Percentiles rank a stretch among this genome's conserved stretches.
phyloP scores from a whole-genome alignment of 768 basidiomycete species.

The Coprinopsis marcescibilis region DNA sequence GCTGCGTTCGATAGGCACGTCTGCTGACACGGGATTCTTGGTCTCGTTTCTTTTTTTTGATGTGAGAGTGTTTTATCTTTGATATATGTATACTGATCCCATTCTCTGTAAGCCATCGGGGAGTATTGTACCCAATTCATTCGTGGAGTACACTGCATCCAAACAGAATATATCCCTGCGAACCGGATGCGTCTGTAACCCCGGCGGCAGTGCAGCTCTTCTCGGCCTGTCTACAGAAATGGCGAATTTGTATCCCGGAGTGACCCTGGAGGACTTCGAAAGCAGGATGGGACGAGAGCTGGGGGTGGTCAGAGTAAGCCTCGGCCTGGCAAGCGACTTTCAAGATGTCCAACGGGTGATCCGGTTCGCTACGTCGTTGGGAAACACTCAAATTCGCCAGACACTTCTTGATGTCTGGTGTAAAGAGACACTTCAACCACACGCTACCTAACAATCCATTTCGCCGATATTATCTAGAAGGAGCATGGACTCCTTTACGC shows the following conservation, averaged over 20 bases:
- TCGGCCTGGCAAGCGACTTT: slow-evolving; percentile 77
- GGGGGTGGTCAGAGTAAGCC: slow-evolving; percentile 70
- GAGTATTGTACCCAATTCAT: slow-evolving; percentile 63
- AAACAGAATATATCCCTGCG: slow-evolving; percentile 64
- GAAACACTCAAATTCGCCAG: slow-evolving; percentile 18
- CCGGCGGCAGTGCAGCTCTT: slow-evolving; percentile 72
- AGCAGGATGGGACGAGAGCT: slow-evolving; percentile 56
- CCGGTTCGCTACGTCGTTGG: slow-evolving; percentile 42
- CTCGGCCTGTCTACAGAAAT: slow-evolving; percentile 64
- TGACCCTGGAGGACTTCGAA: slow-evolving; percentile 60
- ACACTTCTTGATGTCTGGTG: slow-evolving; percentile 17
- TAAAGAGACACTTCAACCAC: not conserved
- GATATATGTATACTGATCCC: slow-evolving; percentile 1
- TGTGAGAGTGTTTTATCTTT: slow-evolving; percentile 34
- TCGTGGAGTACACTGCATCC: slow-evolving; percentile 66
- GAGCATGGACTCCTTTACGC: not conserved
- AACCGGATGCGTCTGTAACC: slow-evolving; percentile 87
- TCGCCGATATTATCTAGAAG: not conserved
- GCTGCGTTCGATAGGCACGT: slow-evolving; percentile 54
- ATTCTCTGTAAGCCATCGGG: slow-evolving; percentile 47
- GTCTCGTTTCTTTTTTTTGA: slow-evolving; percentile 58
- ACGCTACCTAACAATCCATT: not conserved
- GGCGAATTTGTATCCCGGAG: slow-evolving; percentile 51
- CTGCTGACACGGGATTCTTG: slow-evolving; percentile 59
- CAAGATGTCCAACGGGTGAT: slow-evolving; percentile 62